Base-by-base conservation (phyloP, 169 alveolate genomes). In the Sarcocystis neurona region DNA sequence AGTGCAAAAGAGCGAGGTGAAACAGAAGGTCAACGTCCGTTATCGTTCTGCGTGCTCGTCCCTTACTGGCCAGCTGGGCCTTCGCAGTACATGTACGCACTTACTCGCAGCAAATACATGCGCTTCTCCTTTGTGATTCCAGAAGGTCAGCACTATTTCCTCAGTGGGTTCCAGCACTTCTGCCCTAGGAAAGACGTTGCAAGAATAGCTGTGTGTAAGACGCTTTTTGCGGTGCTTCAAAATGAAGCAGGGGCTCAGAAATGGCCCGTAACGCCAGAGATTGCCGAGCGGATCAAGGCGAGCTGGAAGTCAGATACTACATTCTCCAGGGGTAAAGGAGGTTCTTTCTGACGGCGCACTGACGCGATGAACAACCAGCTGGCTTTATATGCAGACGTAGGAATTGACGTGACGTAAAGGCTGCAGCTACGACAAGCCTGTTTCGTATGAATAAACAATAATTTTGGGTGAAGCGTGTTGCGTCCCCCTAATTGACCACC, bases 51-150 rank as follows among this genome's bases (percentile, higher is more conserved):
- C n/a, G 23, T 72, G 56, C 12, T 39, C 41, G 37, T 72, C 37
- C 82, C 82, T 4, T 48, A 72, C 56, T 72, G 82, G 82, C 41
- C 82, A 23, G 43, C 37, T 56, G 82, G 60, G 41, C 82, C 82
- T 10, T 72, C 82, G 58, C 58, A 72, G 2, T 72, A 27, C 82
- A 72, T 72, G 82, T 6, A 72, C 1, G 3, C 32, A 8, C 2
- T 72, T 27, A 72, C 0, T 6, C 18, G 43, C 46, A n/a, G 58
- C 1, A 20, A 72, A 39, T 72, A 18, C 27, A 48, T 72, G 6
- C 50, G 82, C 37, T 44, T 27, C 37, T 34, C 82, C 2, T 48
- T 20, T 2, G 82, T 72, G 6, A 10, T 72, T 32, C 82, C 56
- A 6, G 60, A 18, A 44, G 82, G 56, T 5, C 23, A 72, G 34